Conservation (phyloP, 2,329 filamentous ascomycete genomes). For the Colletotrichum lini region DNA sequence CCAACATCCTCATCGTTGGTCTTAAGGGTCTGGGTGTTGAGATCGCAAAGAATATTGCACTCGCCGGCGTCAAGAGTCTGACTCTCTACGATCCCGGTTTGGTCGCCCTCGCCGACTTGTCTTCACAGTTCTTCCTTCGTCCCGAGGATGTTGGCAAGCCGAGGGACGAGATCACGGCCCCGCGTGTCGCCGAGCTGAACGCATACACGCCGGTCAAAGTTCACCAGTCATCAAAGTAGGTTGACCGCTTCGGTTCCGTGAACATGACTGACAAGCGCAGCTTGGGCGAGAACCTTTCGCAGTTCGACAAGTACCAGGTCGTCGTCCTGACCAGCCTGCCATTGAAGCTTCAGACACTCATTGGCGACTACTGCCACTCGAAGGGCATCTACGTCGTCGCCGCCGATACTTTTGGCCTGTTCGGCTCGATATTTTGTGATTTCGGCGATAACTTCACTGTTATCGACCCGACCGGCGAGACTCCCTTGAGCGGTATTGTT, state of each 20-base stretch:
- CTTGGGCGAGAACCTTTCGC: conserved; percentile 81
- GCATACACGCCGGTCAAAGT: conserved; percentile 93
- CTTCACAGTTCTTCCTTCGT: conserved; percentile 96
- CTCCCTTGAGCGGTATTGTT: conserved; percentile 87
- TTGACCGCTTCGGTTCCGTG: not conserved
- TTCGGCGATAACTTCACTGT: conserved; percentile 96
- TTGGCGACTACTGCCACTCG: conserved; percentile 93
- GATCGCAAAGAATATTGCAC: conserved; percentile 98
- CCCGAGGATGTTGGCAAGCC: conserved; percentile 92
- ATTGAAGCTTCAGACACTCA: conserved; percentile 83
- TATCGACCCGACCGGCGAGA: conserved; percentile 91
- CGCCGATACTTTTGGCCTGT: conserved; percentile 92
- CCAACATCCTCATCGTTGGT: conserved; percentile 92
- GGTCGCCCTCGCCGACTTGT: conserved; percentile 88
- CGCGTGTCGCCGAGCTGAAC: conserved; percentile 93
- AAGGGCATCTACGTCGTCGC: conserved; percentile 94
- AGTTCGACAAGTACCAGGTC: conserved; percentile 92
- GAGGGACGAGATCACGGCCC: conserved; percentile 87
- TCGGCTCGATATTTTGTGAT: conserved; percentile 96
- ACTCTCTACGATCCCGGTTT: conserved; percentile 92
- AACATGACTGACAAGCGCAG: conserved; percentile 58
- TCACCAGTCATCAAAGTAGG: conserved; percentile 72
- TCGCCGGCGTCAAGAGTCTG: conserved; percentile 97
- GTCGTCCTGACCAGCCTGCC: conserved; percentile 91
- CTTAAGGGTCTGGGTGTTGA: conserved; percentile 96